Percentiles rank a stretch among this genome's conserved stretches.
phyloP scores from a whole-genome alignment of 148 eudicot genomes.

The Persicaria tinctoria region DNA sequence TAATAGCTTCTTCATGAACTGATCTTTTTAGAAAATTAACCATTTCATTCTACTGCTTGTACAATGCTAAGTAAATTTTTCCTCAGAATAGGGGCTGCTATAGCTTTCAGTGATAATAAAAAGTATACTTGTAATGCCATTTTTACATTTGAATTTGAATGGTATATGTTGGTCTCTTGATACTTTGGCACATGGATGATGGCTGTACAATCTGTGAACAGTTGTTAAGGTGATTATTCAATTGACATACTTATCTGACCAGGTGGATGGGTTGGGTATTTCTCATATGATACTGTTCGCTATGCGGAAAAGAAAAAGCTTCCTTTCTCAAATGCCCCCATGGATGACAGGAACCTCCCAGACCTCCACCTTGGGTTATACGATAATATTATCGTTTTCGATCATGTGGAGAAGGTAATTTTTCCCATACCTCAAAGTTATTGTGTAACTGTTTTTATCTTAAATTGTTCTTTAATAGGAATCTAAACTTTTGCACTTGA shows the following conservation, averaged over 20 bases:
- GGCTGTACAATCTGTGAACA: neutral
- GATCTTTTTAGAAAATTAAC: neutral
- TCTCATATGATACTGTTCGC: slow-evolving; percentile 94
- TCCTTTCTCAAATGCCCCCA: slow-evolving; percentile 78
- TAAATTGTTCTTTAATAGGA: neutral
- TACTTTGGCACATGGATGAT: neutral
- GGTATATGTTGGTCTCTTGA: neutral
- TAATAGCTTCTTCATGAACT: neutral
- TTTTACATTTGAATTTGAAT: neutral
- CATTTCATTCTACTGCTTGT: neutral
- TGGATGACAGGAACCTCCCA: slow-evolving; percentile 90
- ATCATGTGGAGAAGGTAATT: slow-evolving; percentile 87
- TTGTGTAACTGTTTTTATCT: neutral
- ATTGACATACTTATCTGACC: slow-evolving; percentile 14
- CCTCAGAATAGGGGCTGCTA: neutral
- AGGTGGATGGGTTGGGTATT: slow-evolving; percentile 99
- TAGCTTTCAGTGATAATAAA: neutral
- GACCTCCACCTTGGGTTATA: slow-evolving; percentile 91
- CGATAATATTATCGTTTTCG: slow-evolving; percentile 94
- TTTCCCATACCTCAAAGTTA: neutral
- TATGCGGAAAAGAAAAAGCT: slow-evolving; percentile 94
- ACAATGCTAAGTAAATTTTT: neutral
- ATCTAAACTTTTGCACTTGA: neutral
- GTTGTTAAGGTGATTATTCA: neutral
- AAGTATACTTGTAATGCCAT: neutral